Conservation (phyloP, 1,284 basidiomycete species). For the Leccinum fallax region DNA sequence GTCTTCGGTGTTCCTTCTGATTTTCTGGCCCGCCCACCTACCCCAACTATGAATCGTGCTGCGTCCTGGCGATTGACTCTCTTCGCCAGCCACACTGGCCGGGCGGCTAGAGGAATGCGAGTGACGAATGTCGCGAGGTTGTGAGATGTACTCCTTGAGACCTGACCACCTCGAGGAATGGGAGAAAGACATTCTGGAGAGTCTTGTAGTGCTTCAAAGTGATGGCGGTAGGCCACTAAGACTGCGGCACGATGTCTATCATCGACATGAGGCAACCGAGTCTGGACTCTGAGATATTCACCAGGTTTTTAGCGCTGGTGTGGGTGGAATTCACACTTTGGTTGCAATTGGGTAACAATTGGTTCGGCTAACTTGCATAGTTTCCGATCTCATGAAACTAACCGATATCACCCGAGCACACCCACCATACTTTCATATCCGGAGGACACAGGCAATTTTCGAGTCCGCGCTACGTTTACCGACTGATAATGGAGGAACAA, state of each 20-base stretch:
- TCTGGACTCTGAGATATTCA: neutral
- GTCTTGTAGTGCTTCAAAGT: slow-evolving; percentile 23
- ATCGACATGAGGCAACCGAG: neutral
- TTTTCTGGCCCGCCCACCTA: slow-evolving; percentile 53
- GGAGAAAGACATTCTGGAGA: slow-evolving; percentile 37
- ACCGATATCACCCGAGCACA: neutral
- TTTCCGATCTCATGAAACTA: slow-evolving; percentile 1
- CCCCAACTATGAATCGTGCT: slow-evolving; percentile 41
- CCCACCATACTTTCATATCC: neutral
- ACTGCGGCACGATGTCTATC: slow-evolving; percentile 10
- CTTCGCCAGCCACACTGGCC: slow-evolving; percentile 12
- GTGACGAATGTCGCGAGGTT: slow-evolving; percentile 37
- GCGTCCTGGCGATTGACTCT: slow-evolving; percentile 15
- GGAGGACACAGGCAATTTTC: slow-evolving; percentile 6
- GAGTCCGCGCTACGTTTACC: slow-evolving; percentile 1
- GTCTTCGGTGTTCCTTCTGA: slow-evolving; percentile 29
- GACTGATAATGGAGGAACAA: slow-evolving; percentile 14
- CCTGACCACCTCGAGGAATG: slow-evolving; percentile 38
- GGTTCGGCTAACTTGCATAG: too few relatives aligned
- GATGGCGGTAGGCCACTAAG: neutral
- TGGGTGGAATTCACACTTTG: neutral
- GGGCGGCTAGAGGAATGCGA: slow-evolving; percentile 18
- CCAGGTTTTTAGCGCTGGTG: neutral
- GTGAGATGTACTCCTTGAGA: slow-evolving; percentile 45
- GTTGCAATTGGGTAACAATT: slow-evolving; percentile 1